Evolutionary conservation across 257 asterid species (phyloP).

Genomic region (Fraxinus excelsior): DNA sequence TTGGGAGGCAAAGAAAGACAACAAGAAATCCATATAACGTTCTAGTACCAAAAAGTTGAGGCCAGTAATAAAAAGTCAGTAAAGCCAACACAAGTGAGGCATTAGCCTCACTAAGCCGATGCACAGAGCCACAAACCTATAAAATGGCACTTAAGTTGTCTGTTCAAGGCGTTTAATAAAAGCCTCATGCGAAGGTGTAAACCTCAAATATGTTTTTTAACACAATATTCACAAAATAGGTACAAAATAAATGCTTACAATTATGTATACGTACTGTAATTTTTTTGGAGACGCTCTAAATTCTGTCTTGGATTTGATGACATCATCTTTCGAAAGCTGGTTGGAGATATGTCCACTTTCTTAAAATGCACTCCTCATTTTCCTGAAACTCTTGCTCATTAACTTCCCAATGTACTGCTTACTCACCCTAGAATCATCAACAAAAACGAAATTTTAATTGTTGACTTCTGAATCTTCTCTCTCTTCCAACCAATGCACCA

Average conservation of each 20-base stretch:
- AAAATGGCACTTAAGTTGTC: background rate
- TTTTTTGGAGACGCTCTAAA: background rate
- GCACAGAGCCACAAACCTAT: no score
- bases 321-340: background rate
- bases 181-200: background rate
- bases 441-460: background rate
- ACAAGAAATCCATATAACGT: background rate
- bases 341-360: background rate
- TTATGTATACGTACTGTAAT: background rate
- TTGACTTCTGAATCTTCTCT: background rate
- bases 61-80: background rate
- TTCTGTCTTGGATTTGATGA: background rate
- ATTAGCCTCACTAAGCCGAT: background rate
- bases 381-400: background rate
- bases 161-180: background rate
- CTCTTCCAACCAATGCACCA: background rate
- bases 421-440: background rate
- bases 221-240: background rate
- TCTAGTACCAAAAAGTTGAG: background rate
- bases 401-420: background rate
- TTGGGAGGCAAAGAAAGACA: background rate
- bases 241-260: background rate
- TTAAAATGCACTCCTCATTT: background rate
- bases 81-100: background rate
- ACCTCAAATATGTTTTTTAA: background rate